Base-by-base conservation (phyloP, 768 basidiomycete genomes). In the Russula olivacea region DNA sequence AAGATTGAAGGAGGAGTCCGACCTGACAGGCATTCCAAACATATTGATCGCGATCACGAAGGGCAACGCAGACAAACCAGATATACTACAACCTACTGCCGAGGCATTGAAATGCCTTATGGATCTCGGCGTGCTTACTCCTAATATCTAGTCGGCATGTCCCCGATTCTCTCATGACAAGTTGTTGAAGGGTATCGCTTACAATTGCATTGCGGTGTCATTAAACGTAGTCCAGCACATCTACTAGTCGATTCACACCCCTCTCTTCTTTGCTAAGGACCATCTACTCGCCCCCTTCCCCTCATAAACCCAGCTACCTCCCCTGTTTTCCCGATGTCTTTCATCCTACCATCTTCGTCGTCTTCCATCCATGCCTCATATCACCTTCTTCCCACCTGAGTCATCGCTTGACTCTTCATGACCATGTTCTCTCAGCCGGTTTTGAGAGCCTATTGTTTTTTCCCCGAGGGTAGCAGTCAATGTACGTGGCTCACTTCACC, bases 31-130 rank as follows among this genome's bases (percentile, higher is more conserved):
- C n/a, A 72, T 92, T 19, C 72, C 80, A 23, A 70, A 72, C 36
- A 81, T 81, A 0, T 75, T 96, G 60, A 75, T 77, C 28, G 76
- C 74, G 32, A 68, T 85, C 21, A 70, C 84, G 61, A 83, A 79
- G 69, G 74, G 72, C 19, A 75, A 77, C 49, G 66, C 75, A 52
- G 75, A 72, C 50, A 69, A 72, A 15, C 76, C 76, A 28, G 75
- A 72, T 19, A 72, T 86, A 12, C 65, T 83, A 54, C 72, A 69
- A 23, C 81, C 81, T 49, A 78, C 84, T 41, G 76, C 75, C 38
- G 85, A 88, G 67, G 75, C 76, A 25, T 72, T 84, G 65, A 79
- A 80, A 69, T 73, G 64, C 61, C 68, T 83, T 40, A 65, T 76
- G 59, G 75, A 74, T 34, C 57, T 65, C 56, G 68, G 66, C 4